Base-by-base conservation (phyloP, 2,329 filamentous ascomycete species). In the Dothistroma septosporum region DNA sequence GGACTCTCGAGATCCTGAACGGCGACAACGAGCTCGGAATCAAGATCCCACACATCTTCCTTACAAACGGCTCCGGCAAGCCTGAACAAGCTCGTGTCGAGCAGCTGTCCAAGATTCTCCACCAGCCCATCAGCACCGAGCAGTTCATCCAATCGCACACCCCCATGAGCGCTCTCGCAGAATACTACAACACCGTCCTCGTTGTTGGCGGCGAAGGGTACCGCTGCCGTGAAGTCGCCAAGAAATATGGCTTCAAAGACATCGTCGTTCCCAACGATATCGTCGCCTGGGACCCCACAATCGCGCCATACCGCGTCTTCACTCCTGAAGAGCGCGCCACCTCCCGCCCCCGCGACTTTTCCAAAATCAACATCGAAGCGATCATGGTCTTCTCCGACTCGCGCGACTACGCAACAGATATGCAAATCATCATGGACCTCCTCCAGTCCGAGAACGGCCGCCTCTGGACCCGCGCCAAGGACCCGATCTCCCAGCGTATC, bases 61-160 rank as follows among this genome's bases (percentile, higher is more conserved):
- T 90, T 59, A 90, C 87, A 72, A 90, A 90, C 78, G 87, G 87
- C 66, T 88, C 86, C 55, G 87, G 87, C 68, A 90, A 90, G 81
- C 84, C 84, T 22, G 87, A 90, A 75, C 73, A 77, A 59, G 80
- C 84, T 37, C 86, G 87, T 62, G 84, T 84, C 69, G 80, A 86
- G 61, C 87, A 90, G 75, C 82, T 90, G 19, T 81, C 83, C 65
- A 83, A 84, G 72, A 89, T 91, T 64, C 80, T 90, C 50, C 76
- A 83, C 61, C 82, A 82, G 69, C 85, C 85, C 56, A 84, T 90
- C 74, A 83, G 80, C 55, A 87, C 84, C 41, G 86, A 89, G 61
- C 87, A 90, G 73, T 91, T 91, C 80, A 90, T 90, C 72, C 87
- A 90, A 75, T 87, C 85, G 1, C 87, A 90, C 80, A 90, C 87